Percentiles rank a stretch among this genome's conserved stretches.
phyloP scores from a whole-genome alignment of 164 flowering plant species.

The Berberis thunbergii region DNA sequence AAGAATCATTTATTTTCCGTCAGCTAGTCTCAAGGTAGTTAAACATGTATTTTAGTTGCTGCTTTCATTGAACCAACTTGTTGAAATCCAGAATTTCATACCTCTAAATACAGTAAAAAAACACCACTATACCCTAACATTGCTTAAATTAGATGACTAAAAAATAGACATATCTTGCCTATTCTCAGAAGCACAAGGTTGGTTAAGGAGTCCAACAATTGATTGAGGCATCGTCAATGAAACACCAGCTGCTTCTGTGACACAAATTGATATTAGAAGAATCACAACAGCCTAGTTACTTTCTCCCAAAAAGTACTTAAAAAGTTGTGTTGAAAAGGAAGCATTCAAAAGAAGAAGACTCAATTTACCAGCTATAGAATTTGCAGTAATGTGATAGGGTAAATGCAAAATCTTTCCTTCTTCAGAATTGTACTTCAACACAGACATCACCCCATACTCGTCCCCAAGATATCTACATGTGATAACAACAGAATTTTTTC shows the following conservation, averaged over 20 bases:
- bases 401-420: slow-evolving; percentile 39
- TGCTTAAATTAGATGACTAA: not conserved
- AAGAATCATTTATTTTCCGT: not conserved
- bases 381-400: slow-evolving; percentile 56
- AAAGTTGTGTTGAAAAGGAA: not conserved
- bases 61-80: no score
- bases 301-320: not conserved
- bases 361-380: slow-evolving; percentile 36
- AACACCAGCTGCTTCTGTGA: slow-evolving; percentile 54
- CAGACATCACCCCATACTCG: slow-evolving; percentile 65
- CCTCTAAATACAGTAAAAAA: no score
- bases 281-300: not conserved
- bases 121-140: no score
- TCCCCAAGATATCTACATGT: slow-evolving; percentile 71
- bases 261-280: not conserved
- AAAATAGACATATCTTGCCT: slow-evolving; percentile 42
- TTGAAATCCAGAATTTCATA: no score
- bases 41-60: no score
- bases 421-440: slow-evolving; percentile 50
- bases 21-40: no score
- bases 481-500: slow-evolving; percentile 5
- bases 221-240: slow-evolving; percentile 38
- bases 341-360: not conserved
- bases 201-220: slow-evolving; percentile 75
- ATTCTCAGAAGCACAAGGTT: slow-evolving; percentile 59